Percentiles rank a stretch among this genome's conserved stretches.
These are phyloP conservation scores for Camellia oleifera DNA, from an alignment of 179 eudicot species.

Conservation along the genomic window DNA sequence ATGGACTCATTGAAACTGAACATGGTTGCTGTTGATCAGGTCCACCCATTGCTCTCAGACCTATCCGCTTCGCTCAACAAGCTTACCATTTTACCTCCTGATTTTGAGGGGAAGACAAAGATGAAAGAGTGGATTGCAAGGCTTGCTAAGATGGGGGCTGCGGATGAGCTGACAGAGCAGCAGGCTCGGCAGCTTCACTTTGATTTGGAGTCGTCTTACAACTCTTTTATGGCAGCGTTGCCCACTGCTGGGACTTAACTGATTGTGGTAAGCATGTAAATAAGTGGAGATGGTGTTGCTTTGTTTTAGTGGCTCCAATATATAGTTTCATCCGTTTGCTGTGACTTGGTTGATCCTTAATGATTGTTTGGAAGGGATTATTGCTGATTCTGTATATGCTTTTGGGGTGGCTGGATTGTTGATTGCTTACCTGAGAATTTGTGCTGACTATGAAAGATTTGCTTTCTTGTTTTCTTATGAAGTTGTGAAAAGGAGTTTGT, in stretches of 20 bases:
- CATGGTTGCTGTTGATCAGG: conserved; percentile 79
- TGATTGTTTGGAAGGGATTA: conserved; percentile 5
- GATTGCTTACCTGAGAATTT: conserved; percentile 5
- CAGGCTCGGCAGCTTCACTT: conserved; percentile 91
- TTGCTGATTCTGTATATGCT: conserved; percentile 13
- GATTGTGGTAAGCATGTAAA: conserved; percentile 41
- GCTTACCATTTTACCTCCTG: conserved; percentile 63
- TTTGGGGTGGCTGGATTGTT: conserved; percentile 10
- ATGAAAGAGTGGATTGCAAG: conserved; percentile 86
- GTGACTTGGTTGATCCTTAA: conserved; percentile 11
- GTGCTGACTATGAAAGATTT: not conserved
- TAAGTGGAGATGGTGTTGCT: conserved; percentile 17
- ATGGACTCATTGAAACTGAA: conserved; percentile 77
- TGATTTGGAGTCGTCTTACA: conserved; percentile 92
- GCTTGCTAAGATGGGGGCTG: conserved; percentile 85
- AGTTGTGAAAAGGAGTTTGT: not conserved
- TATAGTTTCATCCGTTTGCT: conserved; percentile 2
- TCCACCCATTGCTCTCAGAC: conserved; percentile 58
- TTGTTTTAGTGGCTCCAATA: conserved; percentile 14
- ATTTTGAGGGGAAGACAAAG: conserved; percentile 80
- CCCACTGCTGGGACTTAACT: conserved; percentile 66
- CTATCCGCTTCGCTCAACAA: conserved; percentile 59
- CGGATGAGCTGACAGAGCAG: conserved; percentile 90
- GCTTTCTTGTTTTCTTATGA: not conserved
- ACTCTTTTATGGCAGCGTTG: conserved; percentile 89